A percentile compares a stretch with the other conserved stretches of the same genome.
Evolutionary conservation across 1,284 basidiomycete genomes (phyloP).

Genomic region (Wallemia mellicola): DNA sequence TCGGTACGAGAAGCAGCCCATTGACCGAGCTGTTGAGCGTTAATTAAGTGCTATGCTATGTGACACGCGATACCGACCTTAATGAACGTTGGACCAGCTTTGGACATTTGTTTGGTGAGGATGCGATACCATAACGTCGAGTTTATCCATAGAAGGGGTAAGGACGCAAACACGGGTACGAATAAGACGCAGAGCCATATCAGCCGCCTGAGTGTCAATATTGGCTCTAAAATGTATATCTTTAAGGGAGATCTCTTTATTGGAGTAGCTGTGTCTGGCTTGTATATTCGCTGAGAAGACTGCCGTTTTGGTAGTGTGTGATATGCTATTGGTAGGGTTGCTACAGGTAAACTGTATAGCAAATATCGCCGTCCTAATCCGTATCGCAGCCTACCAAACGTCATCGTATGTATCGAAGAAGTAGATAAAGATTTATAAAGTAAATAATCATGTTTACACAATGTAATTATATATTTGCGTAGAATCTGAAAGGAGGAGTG

Average conservation of each 20-base stretch:
- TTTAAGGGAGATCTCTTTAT: background rate
- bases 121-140: slow-evolving; percentile 46
- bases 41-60: background rate
- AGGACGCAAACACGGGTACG: background rate
- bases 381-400: background rate
- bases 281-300: background rate
- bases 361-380: background rate
- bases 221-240: background rate
- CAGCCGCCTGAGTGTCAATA: background rate
- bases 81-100: slow-evolving; percentile 86
- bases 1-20: slow-evolving; percentile 93
- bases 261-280: background rate
- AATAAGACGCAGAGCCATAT: background rate
- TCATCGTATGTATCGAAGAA: no score
- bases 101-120: slow-evolving; percentile 66
- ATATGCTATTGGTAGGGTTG: background rate
- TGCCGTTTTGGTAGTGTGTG: background rate
- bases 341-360: background rate
- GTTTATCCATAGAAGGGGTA: background rate
- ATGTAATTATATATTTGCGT: no score
- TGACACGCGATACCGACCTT: slow-evolving; percentile 29
- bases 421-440: no score
- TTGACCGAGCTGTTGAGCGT: slow-evolving; percentile 43
- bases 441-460: no score
- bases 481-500: no score